Base-by-base conservation (phyloP, 2,329 filamentous ascomycete genomes). In the Colletotrichum sp. region DNA sequence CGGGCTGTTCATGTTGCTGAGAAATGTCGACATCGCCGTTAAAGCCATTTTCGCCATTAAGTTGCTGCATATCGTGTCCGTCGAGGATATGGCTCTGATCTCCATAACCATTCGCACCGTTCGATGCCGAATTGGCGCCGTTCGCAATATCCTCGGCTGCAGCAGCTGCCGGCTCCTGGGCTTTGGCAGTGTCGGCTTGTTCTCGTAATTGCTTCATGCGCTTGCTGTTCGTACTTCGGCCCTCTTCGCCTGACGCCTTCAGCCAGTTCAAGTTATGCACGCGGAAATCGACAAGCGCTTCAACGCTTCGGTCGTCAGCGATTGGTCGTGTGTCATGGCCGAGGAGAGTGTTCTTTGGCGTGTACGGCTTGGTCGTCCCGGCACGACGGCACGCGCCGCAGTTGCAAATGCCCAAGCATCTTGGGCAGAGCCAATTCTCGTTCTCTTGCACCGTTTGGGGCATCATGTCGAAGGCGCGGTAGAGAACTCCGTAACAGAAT, bases 401-500 rank as follows among this genome's bases (percentile, higher is more conserved):
- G 78, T 96, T 98, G 88, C 97, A 99, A 49, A 96, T 95, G 21
- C 93, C 92, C 26, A 91, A 88, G 82, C 97, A 99, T 81, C 93
- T 95, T 0, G 97, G 97, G 79, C 97, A 99, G 80, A 94, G 91
- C 96, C 97, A 99, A 64, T 93, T 88, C 78, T 93, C 91, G 78
- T 95, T 90, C 81, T 98, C 93, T 90, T 98, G 93, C 1, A 96
- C 92, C 24, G 92, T 89, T 80, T 96, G 92, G 0, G 97, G 97
- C 90, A 95, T 94, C 82, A 96, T 91, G 83, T 99, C 96, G 81
- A 98, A 98, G 1, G 95, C 96, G 71, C 97, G 90, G 85, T 96
- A 99, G 3, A 99, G 89, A 18, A 94, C 94, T n/a, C 96, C 96
- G 81, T 98, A 99, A 83, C 97, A 99, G 82, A 98, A 99, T 1